phyloP scores from a whole-genome alignment of 805 yeast species.

The Cephaloascus albidus region DNA sequence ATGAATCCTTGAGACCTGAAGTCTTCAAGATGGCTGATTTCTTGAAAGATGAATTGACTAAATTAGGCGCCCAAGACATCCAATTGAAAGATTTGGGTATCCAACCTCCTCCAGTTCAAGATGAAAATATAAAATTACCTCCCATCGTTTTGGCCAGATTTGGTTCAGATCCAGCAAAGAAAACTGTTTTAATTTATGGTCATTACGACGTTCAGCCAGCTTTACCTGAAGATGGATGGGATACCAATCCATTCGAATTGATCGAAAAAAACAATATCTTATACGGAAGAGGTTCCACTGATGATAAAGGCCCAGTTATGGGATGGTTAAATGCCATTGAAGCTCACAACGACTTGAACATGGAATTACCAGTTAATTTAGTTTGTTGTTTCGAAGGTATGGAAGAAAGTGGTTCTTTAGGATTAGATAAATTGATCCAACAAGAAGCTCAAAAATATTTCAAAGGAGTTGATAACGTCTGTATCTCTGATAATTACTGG shows the following conservation, averaged over 20 bases:
- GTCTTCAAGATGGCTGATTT: constrained; percentile 88
- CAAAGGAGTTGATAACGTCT: constrained; percentile 85
- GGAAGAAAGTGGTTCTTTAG: constrained; percentile 97
- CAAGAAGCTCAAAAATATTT: constrained; percentile 74
- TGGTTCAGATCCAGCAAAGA: constrained; percentile 76
- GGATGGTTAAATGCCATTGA: constrained; percentile 93
- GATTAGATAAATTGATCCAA: constrained; percentile 76
- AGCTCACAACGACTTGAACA: constrained; percentile 78
- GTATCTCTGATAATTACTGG: constrained; percentile 98
- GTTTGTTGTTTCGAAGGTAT: constrained; percentile 95
- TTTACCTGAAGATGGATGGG: constrained; percentile 86
- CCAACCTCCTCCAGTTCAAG: constrained; percentile 86
- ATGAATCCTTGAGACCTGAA: constrained; percentile 77
- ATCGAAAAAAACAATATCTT: constrained; percentile 55
- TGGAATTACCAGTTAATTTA: constrained; percentile 90
- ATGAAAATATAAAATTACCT: constrained; percentile 65
- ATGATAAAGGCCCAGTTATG: constrained; percentile 96
- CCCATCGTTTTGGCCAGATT: constrained; percentile 89
- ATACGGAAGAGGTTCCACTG: constrained; percentile 92
- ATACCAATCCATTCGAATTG: constrained; percentile 79
- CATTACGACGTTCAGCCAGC: constrained; percentile 99
- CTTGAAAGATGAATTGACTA: constrained; percentile 56
- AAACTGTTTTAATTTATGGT: constrained; percentile 87
- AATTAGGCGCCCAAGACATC: constrained; percentile 75
- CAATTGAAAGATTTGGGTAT: constrained; percentile 75